Conservation (phyloP, 495 filamentous ascomycete species). For the Schizothecium vesticola region DNA sequence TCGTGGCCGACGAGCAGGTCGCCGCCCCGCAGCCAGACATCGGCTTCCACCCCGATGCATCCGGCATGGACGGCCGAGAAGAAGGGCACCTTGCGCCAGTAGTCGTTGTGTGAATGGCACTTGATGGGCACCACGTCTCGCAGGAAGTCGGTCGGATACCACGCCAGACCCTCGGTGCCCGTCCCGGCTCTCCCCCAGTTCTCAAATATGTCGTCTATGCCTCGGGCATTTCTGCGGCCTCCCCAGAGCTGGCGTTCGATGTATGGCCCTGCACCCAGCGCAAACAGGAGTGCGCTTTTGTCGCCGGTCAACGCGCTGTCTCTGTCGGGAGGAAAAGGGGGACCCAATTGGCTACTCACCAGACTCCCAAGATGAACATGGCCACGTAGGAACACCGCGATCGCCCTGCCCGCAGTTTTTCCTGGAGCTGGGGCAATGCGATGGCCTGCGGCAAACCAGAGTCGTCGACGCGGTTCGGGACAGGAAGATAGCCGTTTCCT, state of each 20-base stretch:
- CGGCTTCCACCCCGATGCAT: constrained; percentile 75
- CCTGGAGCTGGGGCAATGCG: neutral
- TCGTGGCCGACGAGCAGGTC: constrained; percentile 61
- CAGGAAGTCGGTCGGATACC: constrained; percentile 73
- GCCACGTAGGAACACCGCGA: constrained; percentile 5
- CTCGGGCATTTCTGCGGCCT: neutral
- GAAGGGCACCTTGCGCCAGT: constrained; percentile 73
- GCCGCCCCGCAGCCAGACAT: constrained; percentile 75
- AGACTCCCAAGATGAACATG: neutral
- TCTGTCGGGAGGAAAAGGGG: neutral
- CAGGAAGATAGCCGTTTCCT: constrained; percentile 4
- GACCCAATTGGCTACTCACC: constrained; percentile 7
- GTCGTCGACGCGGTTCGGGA: constrained; percentile 3
- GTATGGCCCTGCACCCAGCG: constrained; percentile 1
- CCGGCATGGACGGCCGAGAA: constrained; percentile 59
- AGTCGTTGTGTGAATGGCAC: constrained; percentile 87
- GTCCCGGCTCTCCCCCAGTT: constrained; percentile 49
- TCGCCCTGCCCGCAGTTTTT: neutral
- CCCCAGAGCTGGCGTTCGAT: neutral
- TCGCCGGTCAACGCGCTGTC: neutral
- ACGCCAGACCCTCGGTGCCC: constrained; percentile 44
- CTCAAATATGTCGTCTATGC: constrained; percentile 48
- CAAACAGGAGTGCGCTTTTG: constrained; percentile 7
- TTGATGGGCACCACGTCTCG: constrained; percentile 62
- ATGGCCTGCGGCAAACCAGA: neutral